A percentile compares a stretch with the other conserved stretches of the same genome.
Evolutionary conservation across 2,329 filamentous ascomycete species (phyloP).

Genomic region (Fusarium subtropicale): DNA sequence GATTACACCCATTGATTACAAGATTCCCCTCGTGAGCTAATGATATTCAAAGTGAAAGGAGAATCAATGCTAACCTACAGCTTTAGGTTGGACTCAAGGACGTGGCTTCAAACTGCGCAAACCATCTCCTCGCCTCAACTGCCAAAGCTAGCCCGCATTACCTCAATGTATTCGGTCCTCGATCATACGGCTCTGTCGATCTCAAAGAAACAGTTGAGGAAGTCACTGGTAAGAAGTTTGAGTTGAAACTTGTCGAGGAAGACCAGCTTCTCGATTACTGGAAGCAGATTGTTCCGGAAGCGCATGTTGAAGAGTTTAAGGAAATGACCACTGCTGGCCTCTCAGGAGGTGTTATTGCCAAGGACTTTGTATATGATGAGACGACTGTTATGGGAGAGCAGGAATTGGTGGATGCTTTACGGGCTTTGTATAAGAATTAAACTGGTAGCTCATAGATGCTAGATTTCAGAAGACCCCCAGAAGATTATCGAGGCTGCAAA

Average conservation of each 20-base stretch:
- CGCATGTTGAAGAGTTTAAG: constrained; percentile 45
- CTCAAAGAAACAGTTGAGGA: constrained; percentile 47
- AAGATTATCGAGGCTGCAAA: background rate
- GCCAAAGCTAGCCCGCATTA: constrained; percentile 23
- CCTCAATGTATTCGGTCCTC: constrained; percentile 48
- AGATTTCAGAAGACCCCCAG: too few species aligned
- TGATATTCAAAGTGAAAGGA: rapidly evolving
- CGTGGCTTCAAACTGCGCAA: constrained; percentile 45
- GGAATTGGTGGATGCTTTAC: constrained; percentile 45
- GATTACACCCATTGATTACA: constrained; percentile 46
- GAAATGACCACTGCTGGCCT: constrained; percentile 45
- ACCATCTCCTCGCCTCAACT: constrained; percentile 36
- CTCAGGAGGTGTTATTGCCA: constrained; percentile 44
- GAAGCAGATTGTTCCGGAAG: constrained; percentile 37
- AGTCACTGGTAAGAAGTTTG: constrained; percentile 43
- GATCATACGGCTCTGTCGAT: constrained; percentile 46
- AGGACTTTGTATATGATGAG: constrained; percentile 43
- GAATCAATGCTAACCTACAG: background rate
- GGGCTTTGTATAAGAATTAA: constrained; percentile 22
- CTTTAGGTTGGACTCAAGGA: constrained; percentile 49
- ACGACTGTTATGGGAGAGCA: constrained; percentile 42
- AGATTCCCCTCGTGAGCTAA: constrained; percentile 50
- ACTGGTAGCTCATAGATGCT: background rate
- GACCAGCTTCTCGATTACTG: constrained; percentile 45
- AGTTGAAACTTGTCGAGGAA: constrained; percentile 40